Evolutionary conservation across 2,329 filamentous ascomycete genomes (phyloP).

Genomic region (Aspergillus unguis): DNA sequence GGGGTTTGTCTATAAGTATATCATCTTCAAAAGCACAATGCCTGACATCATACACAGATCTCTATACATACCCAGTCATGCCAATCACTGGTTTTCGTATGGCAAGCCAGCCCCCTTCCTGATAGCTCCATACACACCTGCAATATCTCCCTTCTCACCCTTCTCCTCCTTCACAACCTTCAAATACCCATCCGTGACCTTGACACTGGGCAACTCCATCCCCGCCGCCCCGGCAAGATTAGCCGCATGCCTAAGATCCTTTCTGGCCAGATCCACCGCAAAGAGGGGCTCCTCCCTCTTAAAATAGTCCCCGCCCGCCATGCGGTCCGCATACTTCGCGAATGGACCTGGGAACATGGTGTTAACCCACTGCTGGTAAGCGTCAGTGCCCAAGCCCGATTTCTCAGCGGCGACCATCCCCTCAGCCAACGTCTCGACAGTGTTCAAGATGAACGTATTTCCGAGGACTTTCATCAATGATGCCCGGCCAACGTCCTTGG

Average conservation of each 20-base stretch:
- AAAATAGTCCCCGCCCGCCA: conserved; percentile 74
- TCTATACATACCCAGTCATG: too few relatives aligned
- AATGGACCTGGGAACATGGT: conserved; percentile 73
- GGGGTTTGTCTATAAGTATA: too few relatives aligned
- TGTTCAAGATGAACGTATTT: conserved; percentile 81
- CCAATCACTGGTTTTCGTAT: conserved; percentile 58
- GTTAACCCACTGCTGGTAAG: conserved; percentile 69
- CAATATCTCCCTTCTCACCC: conserved; percentile 72
- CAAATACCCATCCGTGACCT: conserved; percentile 67
- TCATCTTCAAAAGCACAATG: background rate
- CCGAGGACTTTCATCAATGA: conserved; percentile 76
- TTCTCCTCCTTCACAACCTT: conserved; percentile 64
- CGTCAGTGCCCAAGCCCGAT: conserved; percentile 66
- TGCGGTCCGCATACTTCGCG: conserved; percentile 68
- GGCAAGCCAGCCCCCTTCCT: conserved; percentile 70
- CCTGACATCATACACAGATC: background rate
- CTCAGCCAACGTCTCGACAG: conserved; percentile 76
- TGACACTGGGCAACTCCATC: conserved; percentile 60
- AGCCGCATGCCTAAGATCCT: conserved; percentile 74
- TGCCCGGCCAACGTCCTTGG: conserved; percentile 66
- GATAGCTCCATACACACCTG: conserved; percentile 76
- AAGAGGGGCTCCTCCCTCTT: conserved; percentile 75
- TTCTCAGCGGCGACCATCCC: conserved; percentile 78
- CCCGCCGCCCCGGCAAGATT: conserved; percentile 63
- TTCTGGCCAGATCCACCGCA: conserved; percentile 74